Evolutionary conservation across 2,329 filamentous ascomycete genomes (phyloP).

Genomic region (Geosmithia putterillii): DNA sequence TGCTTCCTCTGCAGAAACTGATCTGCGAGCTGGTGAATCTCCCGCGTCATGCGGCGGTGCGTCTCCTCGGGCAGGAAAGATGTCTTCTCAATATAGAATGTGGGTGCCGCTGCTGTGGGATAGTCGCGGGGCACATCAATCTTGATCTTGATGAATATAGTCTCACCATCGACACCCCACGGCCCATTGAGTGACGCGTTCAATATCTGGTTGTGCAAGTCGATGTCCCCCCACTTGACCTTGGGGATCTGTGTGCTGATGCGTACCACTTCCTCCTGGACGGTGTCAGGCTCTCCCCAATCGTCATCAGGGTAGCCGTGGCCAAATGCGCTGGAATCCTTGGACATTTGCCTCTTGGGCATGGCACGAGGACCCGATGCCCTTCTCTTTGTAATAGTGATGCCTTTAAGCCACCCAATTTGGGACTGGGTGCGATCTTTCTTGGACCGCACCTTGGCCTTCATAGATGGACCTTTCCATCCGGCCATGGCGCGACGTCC

Average conservation of each 20-base stretch:
- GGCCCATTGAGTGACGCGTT: conserved; percentile 52
- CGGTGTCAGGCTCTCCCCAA: conserved; percentile 48
- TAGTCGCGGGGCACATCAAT: conserved; percentile 48
- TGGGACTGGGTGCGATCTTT: conserved; percentile 41
- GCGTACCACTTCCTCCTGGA: conserved; percentile 53
- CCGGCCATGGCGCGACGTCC: conserved; percentile 14
- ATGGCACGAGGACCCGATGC: conserved; percentile 17
- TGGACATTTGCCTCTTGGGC: conserved; percentile 31
- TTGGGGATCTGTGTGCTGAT: conserved; percentile 50
- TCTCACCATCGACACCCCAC: conserved; percentile 44
- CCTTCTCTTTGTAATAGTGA: conserved; percentile 49
- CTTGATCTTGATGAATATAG: conserved; percentile 50
- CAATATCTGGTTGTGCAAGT: conserved; percentile 47
- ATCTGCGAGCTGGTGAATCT: conserved; percentile 42
- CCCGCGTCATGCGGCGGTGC: conserved; percentile 36
- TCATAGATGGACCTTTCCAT: conserved; percentile 48
- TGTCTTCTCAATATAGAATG: conserved; percentile 48
- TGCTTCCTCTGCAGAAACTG: conserved; percentile 44
- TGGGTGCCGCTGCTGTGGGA: conserved; percentile 43
- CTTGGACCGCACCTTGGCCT: conserved; percentile 31
- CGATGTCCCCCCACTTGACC: conserved; percentile 51
- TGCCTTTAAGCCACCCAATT: conserved; percentile 59
- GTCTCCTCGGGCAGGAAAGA: conserved; percentile 47
- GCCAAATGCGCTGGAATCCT: conserved; percentile 39
- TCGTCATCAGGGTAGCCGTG: conserved; percentile 40